Percentiles rank a stretch among this genome's conserved stretches.
Conservation (phyloP, 1,284 basidiomycete genomes). For the Rhizopogon hawkerae region DNA sequence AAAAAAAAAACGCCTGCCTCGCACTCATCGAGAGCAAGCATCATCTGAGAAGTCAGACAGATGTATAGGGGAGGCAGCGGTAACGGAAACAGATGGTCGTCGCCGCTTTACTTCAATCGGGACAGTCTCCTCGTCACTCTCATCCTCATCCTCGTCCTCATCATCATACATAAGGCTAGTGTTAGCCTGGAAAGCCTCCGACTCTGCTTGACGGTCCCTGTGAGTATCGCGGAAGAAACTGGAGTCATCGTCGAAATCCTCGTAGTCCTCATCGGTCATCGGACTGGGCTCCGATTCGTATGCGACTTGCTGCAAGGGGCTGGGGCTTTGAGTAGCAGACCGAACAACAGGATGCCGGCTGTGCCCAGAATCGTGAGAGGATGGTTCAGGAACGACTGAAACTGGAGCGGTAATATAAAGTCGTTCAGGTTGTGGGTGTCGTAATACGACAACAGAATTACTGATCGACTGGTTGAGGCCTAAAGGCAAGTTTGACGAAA, state of each 20-base stretch:
- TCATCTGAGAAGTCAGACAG: constrained; percentile 16
- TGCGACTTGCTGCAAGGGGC: constrained; percentile 32
- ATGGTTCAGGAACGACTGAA: constrained; percentile 19
- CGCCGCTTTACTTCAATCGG: constrained; percentile 33
- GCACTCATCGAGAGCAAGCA: neutral
- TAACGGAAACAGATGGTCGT: constrained; percentile 28
- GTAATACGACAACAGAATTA: constrained; percentile 17
- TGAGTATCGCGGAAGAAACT: constrained; percentile 28
- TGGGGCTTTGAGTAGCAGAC: constrained; percentile 33
- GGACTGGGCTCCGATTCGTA: constrained; percentile 26
- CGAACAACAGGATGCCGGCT: constrained; percentile 20
- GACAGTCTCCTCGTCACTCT: constrained; percentile 23
- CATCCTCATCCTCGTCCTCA: constrained; percentile 33
- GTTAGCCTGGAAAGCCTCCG: constrained; percentile 21
- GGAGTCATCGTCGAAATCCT: constrained; percentile 23
- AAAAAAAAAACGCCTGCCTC: neutral
- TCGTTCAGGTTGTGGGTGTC: constrained; percentile 25
- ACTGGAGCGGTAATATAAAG: constrained; percentile 17
- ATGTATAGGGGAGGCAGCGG: constrained; percentile 18
- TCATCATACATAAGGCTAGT: constrained; percentile 26
- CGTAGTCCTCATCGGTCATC: constrained; percentile 20
- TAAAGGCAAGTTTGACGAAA: constrained; percentile 30
- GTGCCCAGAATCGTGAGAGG: constrained; percentile 20
- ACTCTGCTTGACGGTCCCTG: constrained; percentile 16
- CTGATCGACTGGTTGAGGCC: constrained; percentile 24